phyloP scores from a whole-genome alignment of 2,329 filamentous ascomycete species.

The Cladorrhinum sp. region DNA sequence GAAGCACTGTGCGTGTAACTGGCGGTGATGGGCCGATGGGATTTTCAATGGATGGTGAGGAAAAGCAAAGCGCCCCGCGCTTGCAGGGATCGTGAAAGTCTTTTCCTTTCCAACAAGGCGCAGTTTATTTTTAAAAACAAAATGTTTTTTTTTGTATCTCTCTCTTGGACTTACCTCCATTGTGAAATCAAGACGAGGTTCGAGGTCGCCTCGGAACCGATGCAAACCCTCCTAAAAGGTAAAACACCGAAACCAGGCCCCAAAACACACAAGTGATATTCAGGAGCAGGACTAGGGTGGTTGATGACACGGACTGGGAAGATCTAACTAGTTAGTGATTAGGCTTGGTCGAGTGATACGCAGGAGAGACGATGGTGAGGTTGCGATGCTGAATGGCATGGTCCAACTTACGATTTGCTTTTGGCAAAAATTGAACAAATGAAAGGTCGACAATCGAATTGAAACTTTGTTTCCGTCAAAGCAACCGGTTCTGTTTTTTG shows the following conservation, averaged over 20 bases:
- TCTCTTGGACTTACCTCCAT: background rate
- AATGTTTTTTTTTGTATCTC: too few relatives aligned
- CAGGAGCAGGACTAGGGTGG: background rate
- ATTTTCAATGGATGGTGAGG: background rate
- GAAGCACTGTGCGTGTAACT: constrained; percentile 2
- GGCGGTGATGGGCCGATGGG: constrained; percentile 2
- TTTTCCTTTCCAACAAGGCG: background rate
- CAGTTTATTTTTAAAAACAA: too few relatives aligned
- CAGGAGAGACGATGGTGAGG: background rate
- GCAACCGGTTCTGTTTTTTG: background rate
- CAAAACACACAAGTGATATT: background rate
- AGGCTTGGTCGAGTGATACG: background rate
- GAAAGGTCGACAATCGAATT: background rate
- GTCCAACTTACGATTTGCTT: background rate
- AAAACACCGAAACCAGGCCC: background rate
- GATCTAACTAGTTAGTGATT: background rate
- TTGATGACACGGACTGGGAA: background rate
- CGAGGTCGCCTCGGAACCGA: background rate
- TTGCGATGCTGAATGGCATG: background rate
- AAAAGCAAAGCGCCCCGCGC: constrained; percentile 1
- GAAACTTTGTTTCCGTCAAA: too few relatives aligned
- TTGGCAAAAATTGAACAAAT: background rate
- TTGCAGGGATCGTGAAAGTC: constrained; percentile 4
- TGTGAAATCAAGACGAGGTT: background rate
- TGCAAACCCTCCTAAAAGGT: background rate